Percentiles rank a stretch among this genome's conserved stretches.
phyloP scores from a whole-genome alignment of 495 filamentous ascomycete genomes.

The Aspergillus saccharolyticus region DNA sequence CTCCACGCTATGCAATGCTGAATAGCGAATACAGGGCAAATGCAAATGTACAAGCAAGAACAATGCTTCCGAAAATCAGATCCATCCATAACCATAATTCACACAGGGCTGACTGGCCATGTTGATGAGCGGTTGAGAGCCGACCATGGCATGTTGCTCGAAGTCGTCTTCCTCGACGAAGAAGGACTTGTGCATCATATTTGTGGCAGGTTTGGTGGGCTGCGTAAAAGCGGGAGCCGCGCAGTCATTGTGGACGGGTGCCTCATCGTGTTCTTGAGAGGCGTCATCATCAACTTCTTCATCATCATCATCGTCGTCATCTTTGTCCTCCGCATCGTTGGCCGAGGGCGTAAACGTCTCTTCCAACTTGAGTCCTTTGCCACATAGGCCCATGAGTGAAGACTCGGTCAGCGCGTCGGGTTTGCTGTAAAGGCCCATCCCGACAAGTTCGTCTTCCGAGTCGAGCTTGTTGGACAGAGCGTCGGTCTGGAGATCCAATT shows the following conservation, averaged over 20 bases:
- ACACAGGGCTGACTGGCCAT: slow-evolving; percentile 32
- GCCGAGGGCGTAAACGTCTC: slow-evolving; percentile 75
- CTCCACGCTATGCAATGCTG: slow-evolving; percentile 38
- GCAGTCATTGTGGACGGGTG: neutral
- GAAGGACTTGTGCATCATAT: slow-evolving; percentile 43
- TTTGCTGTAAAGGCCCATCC: slow-evolving; percentile 77
- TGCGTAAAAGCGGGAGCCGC: slow-evolving; percentile 9
- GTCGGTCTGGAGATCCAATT: slow-evolving; percentile 4
- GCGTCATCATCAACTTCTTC: slow-evolving; percentile 34
- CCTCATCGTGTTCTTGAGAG: slow-evolving; percentile 17
- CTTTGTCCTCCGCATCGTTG: slow-evolving; percentile 46
- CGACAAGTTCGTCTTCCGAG: slow-evolving; percentile 67
- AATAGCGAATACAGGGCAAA: slow-evolving; percentile 10
- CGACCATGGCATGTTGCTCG: slow-evolving; percentile 28
- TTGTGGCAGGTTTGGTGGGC: slow-evolving; percentile 27
- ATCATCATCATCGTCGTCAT: slow-evolving; percentile 37
- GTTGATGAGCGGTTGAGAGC: slow-evolving; percentile 25
- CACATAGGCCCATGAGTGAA: slow-evolving; percentile 41
- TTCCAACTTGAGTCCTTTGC: slow-evolving; percentile 77
- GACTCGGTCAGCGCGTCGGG: slow-evolving; percentile 50
- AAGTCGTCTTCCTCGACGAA: slow-evolving; percentile 42
- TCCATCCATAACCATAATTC: slow-evolving; percentile 42
- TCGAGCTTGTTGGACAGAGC: slow-evolving; percentile 25
- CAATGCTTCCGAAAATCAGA: slow-evolving; percentile 19
- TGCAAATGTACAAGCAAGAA: slow-evolving; percentile 13